Evolutionary conservation across 2,329 filamentous ascomycete species (phyloP).

Genomic region (Fusarium pseudoanthophilum): DNA sequence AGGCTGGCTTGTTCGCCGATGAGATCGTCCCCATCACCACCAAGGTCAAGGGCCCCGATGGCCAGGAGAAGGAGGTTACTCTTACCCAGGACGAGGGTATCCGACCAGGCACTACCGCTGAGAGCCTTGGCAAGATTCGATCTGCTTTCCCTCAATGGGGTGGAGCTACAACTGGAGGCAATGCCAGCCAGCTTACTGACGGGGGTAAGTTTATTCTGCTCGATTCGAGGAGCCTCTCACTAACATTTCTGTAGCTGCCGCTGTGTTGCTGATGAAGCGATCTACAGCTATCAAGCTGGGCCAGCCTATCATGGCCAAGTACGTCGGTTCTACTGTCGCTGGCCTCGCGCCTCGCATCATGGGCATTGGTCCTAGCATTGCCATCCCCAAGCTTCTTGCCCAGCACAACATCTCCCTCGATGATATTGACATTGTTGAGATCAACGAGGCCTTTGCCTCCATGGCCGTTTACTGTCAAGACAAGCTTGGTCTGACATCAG

Average conservation of each 20-base stretch:
- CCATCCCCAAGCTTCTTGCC: conserved; percentile 83
- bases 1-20: conserved; percentile 89
- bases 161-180: conserved; percentile 86
- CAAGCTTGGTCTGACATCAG: conserved; percentile 74
- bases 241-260: conserved; percentile 68
- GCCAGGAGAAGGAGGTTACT: conserved; percentile 79
- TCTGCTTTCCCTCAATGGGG: conserved; percentile 93
- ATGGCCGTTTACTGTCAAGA: conserved; percentile 96
- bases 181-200: conserved; percentile 94
- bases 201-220: conserved; percentile 65
- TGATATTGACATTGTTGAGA: conserved; percentile 89
- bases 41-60: conserved; percentile 84
- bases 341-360: conserved; percentile 94
- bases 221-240: not conserved
- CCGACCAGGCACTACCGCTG: conserved; percentile 87
- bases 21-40: conserved; percentile 92
- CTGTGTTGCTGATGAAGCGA: conserved; percentile 92
- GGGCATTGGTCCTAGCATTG: conserved; percentile 86
- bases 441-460: conserved; percentile 98
- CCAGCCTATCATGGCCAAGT: conserved; percentile 94
- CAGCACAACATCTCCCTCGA: conserved; percentile 81
- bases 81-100: conserved; percentile 91
- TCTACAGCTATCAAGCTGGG: conserved; percentile 86
- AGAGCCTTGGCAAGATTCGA: conserved; percentile 84
- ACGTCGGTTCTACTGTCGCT: conserved; percentile 88